Evolutionary conservation across 2,329 filamentous ascomycete genomes (phyloP).

Genomic region (Samsoniella hepiali): DNA sequence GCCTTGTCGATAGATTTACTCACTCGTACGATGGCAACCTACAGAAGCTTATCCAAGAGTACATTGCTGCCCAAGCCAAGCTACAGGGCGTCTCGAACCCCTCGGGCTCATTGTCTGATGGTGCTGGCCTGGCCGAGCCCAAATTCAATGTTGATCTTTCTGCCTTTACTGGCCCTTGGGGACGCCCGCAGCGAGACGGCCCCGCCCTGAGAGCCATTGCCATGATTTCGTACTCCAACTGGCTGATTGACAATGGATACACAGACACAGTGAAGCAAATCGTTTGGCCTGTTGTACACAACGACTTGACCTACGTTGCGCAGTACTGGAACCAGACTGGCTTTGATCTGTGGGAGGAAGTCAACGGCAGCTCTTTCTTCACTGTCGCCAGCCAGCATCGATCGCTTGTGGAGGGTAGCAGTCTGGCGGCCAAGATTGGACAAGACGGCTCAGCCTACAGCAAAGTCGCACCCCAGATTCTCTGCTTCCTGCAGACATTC

Average conservation of each 20-base stretch:
- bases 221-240: slow-evolving; percentile 68
- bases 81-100: slow-evolving; percentile 68
- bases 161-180: slow-evolving; percentile 67
- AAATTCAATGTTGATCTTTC: slow-evolving; percentile 67
- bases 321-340: slow-evolving; percentile 66
- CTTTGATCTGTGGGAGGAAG: slow-evolving; percentile 84
- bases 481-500: slow-evolving; percentile 72
- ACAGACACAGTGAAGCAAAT: slow-evolving; percentile 51
- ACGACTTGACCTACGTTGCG: slow-evolving; percentile 72
- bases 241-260: slow-evolving; percentile 65
- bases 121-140: slow-evolving; percentile 63
- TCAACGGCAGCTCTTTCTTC: slow-evolving; percentile 75
- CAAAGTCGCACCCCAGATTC: slow-evolving; percentile 63
- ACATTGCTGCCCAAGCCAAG: slow-evolving; percentile 62
- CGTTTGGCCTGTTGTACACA: slow-evolving; percentile 71
- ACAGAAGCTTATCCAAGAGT: slow-evolving; percentile 62
- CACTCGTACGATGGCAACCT: slow-evolving; percentile 56
- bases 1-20: slow-evolving; percentile 62
- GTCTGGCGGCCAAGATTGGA: slow-evolving; percentile 62
- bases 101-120: slow-evolving; percentile 55
- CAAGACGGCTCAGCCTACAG: slow-evolving; percentile 59
- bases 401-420: slow-evolving; percentile 63
- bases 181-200: slow-evolving; percentile 75
- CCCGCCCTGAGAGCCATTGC: slow-evolving; percentile 73
- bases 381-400: slow-evolving; percentile 69